Conservation (phyloP, 2,329 filamentous ascomycete species). For the Claviceps maximensis region DNA sequence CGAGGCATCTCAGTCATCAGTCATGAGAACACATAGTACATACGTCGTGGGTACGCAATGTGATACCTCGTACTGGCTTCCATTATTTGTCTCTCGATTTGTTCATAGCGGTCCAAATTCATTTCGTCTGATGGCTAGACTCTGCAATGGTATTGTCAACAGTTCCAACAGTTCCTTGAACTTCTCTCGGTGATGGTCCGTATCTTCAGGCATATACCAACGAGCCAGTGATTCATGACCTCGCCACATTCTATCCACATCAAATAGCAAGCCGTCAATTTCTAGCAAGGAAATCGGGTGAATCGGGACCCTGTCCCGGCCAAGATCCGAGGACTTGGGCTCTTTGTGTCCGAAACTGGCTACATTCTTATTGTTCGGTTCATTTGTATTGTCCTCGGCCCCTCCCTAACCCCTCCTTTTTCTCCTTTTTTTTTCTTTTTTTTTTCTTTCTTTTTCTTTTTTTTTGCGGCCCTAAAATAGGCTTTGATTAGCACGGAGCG, state of each 20-base stretch:
- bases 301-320: background rate
- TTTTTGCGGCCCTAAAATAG: background rate
- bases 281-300: background rate
- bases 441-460: no score
- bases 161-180: background rate
- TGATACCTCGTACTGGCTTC: background rate
- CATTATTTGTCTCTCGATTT: background rate
- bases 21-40: no score
- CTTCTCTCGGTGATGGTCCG: background rate
- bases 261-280: background rate
- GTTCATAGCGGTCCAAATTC: background rate
- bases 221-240: background rate
- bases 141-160: background rate
- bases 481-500: background rate
- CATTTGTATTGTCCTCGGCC: background rate
- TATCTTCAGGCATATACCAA: background rate
- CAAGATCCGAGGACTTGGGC: background rate
- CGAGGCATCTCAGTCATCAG: background rate
- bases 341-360: background rate
- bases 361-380: background rate
- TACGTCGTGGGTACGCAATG: background rate
- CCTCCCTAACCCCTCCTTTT: no score
- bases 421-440: no score
- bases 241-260: background rate
- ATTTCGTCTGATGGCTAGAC: background rate